Evolutionary conservation across 257 asterid genomes (phyloP).

Genomic region (Solanum pimpinellifolium): DNA sequence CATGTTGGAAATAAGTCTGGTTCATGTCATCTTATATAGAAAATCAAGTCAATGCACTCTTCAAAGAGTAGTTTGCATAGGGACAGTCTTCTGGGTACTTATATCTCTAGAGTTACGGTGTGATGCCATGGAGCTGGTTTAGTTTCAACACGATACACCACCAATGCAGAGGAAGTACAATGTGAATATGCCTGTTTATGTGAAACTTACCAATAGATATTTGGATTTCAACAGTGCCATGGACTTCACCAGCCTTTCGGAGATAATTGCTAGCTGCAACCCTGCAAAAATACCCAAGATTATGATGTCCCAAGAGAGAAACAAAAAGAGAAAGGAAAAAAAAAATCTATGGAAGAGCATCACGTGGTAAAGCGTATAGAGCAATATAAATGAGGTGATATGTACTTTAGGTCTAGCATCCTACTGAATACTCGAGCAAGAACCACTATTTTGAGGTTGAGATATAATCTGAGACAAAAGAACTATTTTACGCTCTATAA

Average conservation of each 20-base stretch:
- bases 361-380: not conserved
- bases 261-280: constrained; percentile 77
- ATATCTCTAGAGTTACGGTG: not conserved
- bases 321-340: not conserved
- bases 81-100: not conserved
- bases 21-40: not conserved
- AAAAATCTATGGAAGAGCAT: not conserved
- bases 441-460: not conserved
- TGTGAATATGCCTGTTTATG: not conserved
- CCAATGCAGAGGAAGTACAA: not conserved
- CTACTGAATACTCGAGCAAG: not conserved
- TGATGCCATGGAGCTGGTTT: not conserved
- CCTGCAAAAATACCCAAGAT: constrained; percentile 24
- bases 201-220: constrained; percentile 55
- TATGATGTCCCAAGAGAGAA: not conserved
- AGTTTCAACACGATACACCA: not conserved
- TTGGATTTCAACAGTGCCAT: constrained; percentile 63
- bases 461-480: not conserved
- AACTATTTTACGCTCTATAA: not conserved
- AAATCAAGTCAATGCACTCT: not conserved
- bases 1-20: not conserved
- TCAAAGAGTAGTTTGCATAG: not conserved
- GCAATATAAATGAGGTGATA: not conserved
- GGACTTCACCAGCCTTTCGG: constrained; percentile 53
- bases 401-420: not conserved